A percentile compares a stretch with the other conserved stretches of the same genome.
phyloP scores from a whole-genome alignment of 2,329 filamentous ascomycete genomes.

The Ascochyta rabiei region DNA sequence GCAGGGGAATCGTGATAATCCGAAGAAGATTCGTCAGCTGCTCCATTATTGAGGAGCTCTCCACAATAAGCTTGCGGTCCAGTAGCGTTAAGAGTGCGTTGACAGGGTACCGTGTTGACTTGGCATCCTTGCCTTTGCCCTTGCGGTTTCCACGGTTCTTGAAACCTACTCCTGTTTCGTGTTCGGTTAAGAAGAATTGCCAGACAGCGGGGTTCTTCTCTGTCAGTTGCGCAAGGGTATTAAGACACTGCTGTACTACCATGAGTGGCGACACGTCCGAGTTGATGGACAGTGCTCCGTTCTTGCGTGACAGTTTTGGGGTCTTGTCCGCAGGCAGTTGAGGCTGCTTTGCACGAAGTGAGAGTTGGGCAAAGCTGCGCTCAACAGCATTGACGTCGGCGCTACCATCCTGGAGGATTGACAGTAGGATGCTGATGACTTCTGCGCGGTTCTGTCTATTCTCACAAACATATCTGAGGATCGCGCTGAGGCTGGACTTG shows the following conservation, averaged over 20 bases:
- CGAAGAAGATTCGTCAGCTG: constrained; percentile 85
- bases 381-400: constrained; percentile 92
- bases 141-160: constrained; percentile 81
- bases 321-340: constrained; percentile 71
- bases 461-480: constrained; percentile 90
- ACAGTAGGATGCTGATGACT: constrained; percentile 88
- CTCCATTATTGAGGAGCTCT: constrained; percentile 97
- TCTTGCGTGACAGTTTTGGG: constrained; percentile 78
- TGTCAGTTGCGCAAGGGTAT: constrained; percentile 81
- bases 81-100: constrained; percentile 88
- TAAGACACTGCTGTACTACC: constrained; percentile 93
- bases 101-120: constrained; percentile 84
- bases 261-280: constrained; percentile 92
- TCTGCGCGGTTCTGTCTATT: constrained; percentile 96
- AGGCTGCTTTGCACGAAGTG: constrained; percentile 84
- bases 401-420: constrained; percentile 94
- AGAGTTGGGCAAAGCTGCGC: constrained; percentile 91
- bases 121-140: constrained; percentile 85
- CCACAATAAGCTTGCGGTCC: constrained; percentile 93
- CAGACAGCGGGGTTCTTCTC: constrained; percentile 85
- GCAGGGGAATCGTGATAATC: constrained; percentile 85
- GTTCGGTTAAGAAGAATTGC: constrained; percentile 91
- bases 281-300: constrained; percentile 68
- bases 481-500: constrained; percentile 80
- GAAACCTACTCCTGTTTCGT: constrained; percentile 77